Conservation (phyloP, 2,329 filamentous ascomycete species). For the Verticillium tricorpus region DNA sequence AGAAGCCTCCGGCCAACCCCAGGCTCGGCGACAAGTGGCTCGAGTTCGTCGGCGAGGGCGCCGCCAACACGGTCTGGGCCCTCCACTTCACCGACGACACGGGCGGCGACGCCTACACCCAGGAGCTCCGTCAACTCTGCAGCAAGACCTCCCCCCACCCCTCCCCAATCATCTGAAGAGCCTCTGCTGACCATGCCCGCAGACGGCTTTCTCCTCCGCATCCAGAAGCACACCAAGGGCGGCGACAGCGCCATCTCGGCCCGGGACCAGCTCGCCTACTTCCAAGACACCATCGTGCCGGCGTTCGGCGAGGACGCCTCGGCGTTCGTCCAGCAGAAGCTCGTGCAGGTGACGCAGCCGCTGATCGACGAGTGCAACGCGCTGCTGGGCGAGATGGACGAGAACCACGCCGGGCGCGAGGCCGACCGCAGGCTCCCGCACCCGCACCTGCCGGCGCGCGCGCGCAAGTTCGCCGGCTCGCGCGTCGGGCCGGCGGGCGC, state of each 20-base stretch:
- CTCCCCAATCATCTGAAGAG: not conserved
- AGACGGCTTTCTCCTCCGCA: constrained; percentile 4
- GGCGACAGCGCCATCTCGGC: constrained; percentile 31
- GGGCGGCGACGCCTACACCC: constrained; percentile 22
- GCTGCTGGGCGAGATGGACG: constrained; percentile 45
- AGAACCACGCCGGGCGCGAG: constrained; percentile 10
- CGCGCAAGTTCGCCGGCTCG: constrained; percentile 40
- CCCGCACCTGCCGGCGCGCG: constrained; percentile 2
- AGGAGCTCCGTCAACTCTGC: not conserved
- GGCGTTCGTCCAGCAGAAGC: constrained; percentile 50
- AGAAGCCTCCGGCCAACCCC: not conserved
- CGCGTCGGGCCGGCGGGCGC: constrained; percentile 51
- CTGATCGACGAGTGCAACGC: constrained; percentile 46
- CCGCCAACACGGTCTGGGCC: constrained; percentile 62
- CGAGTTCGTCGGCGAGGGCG: constrained; percentile 59
- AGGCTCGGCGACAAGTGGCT: constrained; percentile 4
- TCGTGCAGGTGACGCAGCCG: constrained; percentile 38
- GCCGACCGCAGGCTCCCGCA: not conserved
- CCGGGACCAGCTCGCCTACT: constrained; percentile 38
- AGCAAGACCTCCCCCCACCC: not conserved
- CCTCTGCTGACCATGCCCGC: not conserved
- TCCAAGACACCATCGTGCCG: constrained; percentile 46
- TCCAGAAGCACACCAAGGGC: not conserved
- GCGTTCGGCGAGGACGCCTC: constrained; percentile 43
- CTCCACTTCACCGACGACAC: constrained; percentile 20